Conservation (phyloP, 306 rosid species). For the Cucumis sativus region Cucumber_9930_V3 NC_026658.2:9011001-9011500, state of each 20-base stretch:
- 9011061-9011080: not conserved
- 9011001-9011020: not conserved
- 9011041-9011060: not conserved
- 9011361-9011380: conserved; percentile 19
- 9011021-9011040: no score
- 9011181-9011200: conserved; percentile 80
- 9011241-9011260: conserved; percentile 8
- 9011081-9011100: conserved; percentile 32
- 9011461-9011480: conserved; percentile 82
- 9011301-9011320: conserved; percentile 96
- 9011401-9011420: conserved; percentile 41
- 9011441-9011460: conserved; percentile 72
- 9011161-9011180: conserved; percentile 67
- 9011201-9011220: conserved; percentile 79
- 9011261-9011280: conserved; percentile 8
- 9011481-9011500: not conserved
- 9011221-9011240: conserved; percentile 2
- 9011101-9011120: conserved; percentile 94
- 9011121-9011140: conserved; percentile 72
- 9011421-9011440: conserved; percentile 42
- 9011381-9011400: conserved; percentile 18
- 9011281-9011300: conserved; percentile 58
- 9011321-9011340: conserved; percentile 61
- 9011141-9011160: conserved; percentile 81
- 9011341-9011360: conserved; percentile 21